Conservation (phyloP, 768 basidiomycete species). For the Tricholoma saponaceum region DNA sequence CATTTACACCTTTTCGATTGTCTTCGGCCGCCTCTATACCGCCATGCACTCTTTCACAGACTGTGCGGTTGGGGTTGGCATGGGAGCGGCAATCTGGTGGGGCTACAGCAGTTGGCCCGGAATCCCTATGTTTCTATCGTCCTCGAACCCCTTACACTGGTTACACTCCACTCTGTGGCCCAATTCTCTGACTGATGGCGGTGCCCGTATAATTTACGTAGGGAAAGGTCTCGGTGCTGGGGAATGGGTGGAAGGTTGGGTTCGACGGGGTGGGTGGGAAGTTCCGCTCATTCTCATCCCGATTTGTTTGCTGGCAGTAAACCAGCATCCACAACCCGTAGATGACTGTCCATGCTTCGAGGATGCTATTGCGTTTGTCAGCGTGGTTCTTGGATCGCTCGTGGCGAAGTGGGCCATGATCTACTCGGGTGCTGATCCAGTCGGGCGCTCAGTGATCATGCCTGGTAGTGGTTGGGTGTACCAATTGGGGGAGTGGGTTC, state of each 20-base stretch:
- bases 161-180: constrained; percentile 21
- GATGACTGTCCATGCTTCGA: constrained; percentile 99
- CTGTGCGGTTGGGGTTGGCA: constrained; percentile 54
- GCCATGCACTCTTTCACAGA: constrained; percentile 89
- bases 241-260: constrained; percentile 31
- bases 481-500: constrained; percentile 28
- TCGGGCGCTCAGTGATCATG: constrained; percentile 36
- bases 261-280: constrained; percentile 36
- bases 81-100: constrained; percentile 74
- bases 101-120: constrained; percentile 41
- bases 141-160: constrained; percentile 25
- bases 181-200: constrained; percentile 12
- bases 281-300: constrained; percentile 62
- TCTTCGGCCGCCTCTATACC: constrained; percentile 78
- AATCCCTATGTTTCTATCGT: constrained; percentile 28
- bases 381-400: constrained; percentile 73
- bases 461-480: constrained; percentile 51
- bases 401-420: constrained; percentile 64
- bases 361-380: constrained; percentile 91
- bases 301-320: constrained; percentile 69
- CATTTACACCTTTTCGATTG: constrained; percentile 65
- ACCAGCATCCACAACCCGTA: constrained; percentile 89
- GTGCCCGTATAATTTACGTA: constrained; percentile 25
- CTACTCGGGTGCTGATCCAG: constrained; percentile 34
- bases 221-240: constrained; percentile 37